Evolutionary conservation across 352 stramenopile genomes (phyloP), one percentile per base, ranked within the genome.

Genomic region (Stephanocyclus meneghinianus): DNA sequence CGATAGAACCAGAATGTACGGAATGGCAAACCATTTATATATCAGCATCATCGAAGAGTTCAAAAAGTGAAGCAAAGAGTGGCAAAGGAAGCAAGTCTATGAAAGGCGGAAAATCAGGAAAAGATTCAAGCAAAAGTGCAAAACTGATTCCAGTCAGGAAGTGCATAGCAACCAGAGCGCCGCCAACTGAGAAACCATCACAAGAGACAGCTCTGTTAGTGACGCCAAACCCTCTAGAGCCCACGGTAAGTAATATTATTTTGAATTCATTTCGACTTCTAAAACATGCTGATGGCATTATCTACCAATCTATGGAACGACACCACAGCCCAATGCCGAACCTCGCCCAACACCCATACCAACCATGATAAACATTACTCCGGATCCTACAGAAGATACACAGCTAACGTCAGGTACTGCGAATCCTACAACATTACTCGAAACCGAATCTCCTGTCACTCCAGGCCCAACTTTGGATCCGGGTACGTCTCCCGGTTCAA

Each of bases 331-430:
- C 18, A 11, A 30, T 15, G 57, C 57, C 42, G 53, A 8, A 26
- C 26, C 57, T 16, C 32, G 32, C 26, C 37, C 57, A 51, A 65
- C 57, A 15, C 57, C 57, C 10, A 65, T 51, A 16, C 57, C 57
- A 65, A 65, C 57, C 6, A 29, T 51, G n/a, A 65, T 51, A 13
- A 65, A 51, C 15, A 65, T 65, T 16, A 65, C 57, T 10, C 57
- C 57, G 26, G 37, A 65, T 37, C 57, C 57, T 29, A 50, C 35
- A 30, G 35, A 30, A 32, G 13, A 51, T n/a, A 29, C 5, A 45
- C 35, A 26, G 7, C 26, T 13, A 59, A 59, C 51, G 11, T 30
- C n/a, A 59, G 11, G 10, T 15, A 59, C 15, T 15, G 10, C 55
- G 6, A 40, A 10, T 13, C 7, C 21, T 63, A 15, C 55, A 45